A percentile compares a stretch with the other conserved stretches of the same genome.
Evolutionary conservation across 139 green algal genomes (phyloP).

Genomic region (Chlorella vulgaris): DNA sequence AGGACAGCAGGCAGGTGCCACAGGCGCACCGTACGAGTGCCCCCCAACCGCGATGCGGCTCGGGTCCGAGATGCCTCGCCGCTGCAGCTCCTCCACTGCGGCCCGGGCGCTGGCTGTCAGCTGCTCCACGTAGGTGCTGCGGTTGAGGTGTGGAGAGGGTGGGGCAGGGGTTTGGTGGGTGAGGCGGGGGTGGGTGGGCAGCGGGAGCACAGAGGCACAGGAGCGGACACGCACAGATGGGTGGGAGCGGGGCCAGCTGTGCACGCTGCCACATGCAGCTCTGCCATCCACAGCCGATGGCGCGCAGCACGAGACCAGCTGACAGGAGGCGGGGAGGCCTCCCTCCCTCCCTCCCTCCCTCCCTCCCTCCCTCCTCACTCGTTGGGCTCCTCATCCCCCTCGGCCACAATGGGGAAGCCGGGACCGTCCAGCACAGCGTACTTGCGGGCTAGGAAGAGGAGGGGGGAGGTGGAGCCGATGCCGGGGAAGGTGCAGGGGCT

Average conservation of each 20-base stretch:
- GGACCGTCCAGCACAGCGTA: conserved; percentile 95
- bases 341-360: no score
- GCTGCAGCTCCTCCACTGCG: conserved; percentile 80
- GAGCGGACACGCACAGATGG: not conserved
- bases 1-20: conserved; percentile 88
- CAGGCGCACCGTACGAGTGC: conserved; percentile 89
- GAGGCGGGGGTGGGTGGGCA: not conserved
- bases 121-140: conserved; percentile 96
- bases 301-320: no score
- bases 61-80: conserved; percentile 79
- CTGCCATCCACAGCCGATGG: no score
- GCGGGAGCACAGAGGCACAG: not conserved
- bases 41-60: conserved; percentile 85
- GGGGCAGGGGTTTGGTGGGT: no score
- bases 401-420: conserved; percentile 38
- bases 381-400: conserved; percentile 89
- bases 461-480: conserved; percentile 81
- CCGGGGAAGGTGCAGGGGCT: conserved; percentile 88
- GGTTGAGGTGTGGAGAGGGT: not conserved
- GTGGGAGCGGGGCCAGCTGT: not conserved
- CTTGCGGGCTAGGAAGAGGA: conserved; percentile 87
- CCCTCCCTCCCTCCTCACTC: no score
- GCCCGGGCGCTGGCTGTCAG: conserved; percentile 75
- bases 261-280: no score
- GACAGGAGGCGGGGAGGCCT: no score